Base-by-base conservation (phyloP, 1,284 basidiomycete genomes). In the Leccinum fallax region DNA sequence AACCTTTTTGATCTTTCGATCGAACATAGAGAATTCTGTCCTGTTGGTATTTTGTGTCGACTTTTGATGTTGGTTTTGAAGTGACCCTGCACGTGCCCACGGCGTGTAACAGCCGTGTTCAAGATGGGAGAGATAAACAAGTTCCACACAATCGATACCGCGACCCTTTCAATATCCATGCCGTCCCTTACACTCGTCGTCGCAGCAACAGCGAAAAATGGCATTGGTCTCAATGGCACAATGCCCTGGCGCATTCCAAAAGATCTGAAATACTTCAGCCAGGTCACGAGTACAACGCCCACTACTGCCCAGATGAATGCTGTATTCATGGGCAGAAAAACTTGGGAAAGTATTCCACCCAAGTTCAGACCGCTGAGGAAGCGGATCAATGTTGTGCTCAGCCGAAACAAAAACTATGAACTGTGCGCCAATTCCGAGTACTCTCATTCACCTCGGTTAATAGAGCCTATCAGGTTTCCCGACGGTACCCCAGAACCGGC, bases 301-400 rank as follows among this genome's bases (percentile, higher is more conserved):
- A 78, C 82, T 62, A 78, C 82, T 62, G 82, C 79, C 13, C 74
- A 71, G 51, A 77, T 76, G 61, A 99, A 99, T 76, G 88, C 86
- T 2, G 90, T 98, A 40, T 80, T 99, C 62, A 99, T 99, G 97
- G 97, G 97, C 6, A 83, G 96, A 55, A 96, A 94, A 71, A 98
- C 95, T 19, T 99, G 97, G 97, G 94, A 97, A 76, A 94, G 93
- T 74, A 99, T 99, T 63, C 97, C 97, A n/a, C 68, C 73, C 7
- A 93, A 88, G 74, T 94, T 93, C 78, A 85, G 93, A 64, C 97
- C 97, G 3, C 81, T 99, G 28, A 81, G 84, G 51, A 85, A 84
- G 34, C 82, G 97, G 46, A 66, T 86, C 63, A 99, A 99, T 73
- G 76, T 97, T 15, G 88, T 99, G 38, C 80, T 98, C 38, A 94